Base-by-base conservation (phyloP, 768 basidiomycete species). In the Kwoniella sp. region DNA sequence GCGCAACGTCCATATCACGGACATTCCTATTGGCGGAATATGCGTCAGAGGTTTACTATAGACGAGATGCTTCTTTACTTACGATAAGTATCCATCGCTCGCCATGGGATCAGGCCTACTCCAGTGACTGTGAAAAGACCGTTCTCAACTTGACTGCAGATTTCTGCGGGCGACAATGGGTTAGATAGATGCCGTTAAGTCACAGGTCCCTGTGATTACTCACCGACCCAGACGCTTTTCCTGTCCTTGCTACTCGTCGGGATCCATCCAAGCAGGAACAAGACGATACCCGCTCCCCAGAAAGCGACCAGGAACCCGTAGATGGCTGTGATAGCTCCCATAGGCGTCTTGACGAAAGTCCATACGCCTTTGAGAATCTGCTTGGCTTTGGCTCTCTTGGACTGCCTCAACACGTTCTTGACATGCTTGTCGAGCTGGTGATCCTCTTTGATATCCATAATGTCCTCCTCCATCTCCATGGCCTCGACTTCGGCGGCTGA, bases 231-330 rank as follows among this genome's bases (percentile, higher is more conserved):
- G 49, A 86, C 84, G 20, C 84, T 83, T 74, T 89, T 84, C 0
- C 78, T 80, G 47, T 85, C 79, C 8, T 77, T 71, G 60, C 86
- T 84, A 62, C 86, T 82, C 3, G 86, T 74, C 63, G 86, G 82
- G 70, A 89, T 88, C 69, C 71, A 73, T 7, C 62, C 60, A 3
- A 87, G 74, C 73, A 89, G 84, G 45, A 89, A 73, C 12, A 89
- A 36, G 6, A 73, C 85, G 56, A 91, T 83, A 3, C 84, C 88
- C 19, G 86, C 81, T 14, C 89, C 88, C 88, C 88, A 91, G 63
- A 91, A 89, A 0, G 84, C 88, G 81, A 63, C 84, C 34, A 83
- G 70, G 67, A 89, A 85, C 0, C 86, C 87, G 73, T 89, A 89
- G 9, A 89, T 81, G 6, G 81, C 85, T 2, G 82, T 80, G 28